Percentiles rank a stretch among this genome's conserved stretches.
phyloP scores from a whole-genome alignment of 306 rosid species.

The Amphicarpaea edgeworthii region DNA sequence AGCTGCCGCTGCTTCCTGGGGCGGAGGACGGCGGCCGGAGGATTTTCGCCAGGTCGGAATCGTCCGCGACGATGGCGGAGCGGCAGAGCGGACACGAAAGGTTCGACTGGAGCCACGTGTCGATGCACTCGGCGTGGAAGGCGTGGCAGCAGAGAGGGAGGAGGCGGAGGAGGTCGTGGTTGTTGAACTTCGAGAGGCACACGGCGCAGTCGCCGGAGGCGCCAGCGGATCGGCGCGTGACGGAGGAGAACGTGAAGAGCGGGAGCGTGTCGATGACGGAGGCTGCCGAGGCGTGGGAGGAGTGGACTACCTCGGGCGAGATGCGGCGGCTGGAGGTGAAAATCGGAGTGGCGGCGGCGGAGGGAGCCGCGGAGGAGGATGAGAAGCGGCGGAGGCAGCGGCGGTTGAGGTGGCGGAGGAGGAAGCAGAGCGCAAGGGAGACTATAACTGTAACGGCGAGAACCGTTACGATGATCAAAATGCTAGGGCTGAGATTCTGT shows the following conservation, averaged over 20 bases:
- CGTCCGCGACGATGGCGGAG: conserved; percentile 60
- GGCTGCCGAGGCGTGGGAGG: background rate
- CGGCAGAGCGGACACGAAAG: conserved; percentile 85
- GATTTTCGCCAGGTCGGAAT: conserved; percentile 58
- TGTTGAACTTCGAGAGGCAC: conserved; percentile 73
- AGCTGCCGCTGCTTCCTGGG: conserved; percentile 48
- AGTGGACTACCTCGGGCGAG: conserved; percentile 55
- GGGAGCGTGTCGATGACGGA: conserved; percentile 62
- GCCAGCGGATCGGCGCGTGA: conserved; percentile 54
- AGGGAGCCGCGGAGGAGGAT: conserved; percentile 19
- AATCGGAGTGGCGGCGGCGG: conserved; percentile 4
- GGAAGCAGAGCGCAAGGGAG: conserved; percentile 62
- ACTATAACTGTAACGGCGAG: conserved; percentile 60
- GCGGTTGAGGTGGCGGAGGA: conserved; percentile 75
- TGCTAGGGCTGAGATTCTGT: conserved; percentile 60
- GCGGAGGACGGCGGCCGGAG: conserved; percentile 36
- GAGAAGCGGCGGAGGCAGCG: conserved; percentile 66
- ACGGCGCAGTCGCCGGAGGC: conserved; percentile 75
- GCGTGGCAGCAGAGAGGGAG: conserved; percentile 85
- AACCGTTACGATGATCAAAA: conserved; percentile 60
- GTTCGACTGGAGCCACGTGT: conserved; percentile 76
- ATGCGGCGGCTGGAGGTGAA: conserved; percentile 52
- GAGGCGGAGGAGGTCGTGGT: conserved; percentile 65
- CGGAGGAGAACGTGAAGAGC: conserved; percentile 61
- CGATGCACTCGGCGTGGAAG: conserved; percentile 71